Conservation (phyloP, 1,139 yeast species). For the Taphrina flavorubra region DNA sequence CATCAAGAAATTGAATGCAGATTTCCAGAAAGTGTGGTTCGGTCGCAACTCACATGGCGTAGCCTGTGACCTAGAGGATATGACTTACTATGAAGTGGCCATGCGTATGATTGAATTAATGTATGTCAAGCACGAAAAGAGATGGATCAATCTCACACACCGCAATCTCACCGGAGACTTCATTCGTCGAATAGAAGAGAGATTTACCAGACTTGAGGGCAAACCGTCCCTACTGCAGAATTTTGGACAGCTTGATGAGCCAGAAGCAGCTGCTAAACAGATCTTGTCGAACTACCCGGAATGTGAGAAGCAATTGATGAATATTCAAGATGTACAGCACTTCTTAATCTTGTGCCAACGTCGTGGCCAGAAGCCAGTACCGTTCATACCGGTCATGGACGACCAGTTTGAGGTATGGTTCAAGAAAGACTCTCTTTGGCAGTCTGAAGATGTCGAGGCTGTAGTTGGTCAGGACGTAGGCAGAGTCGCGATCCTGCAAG, state of each 20-base stretch:
- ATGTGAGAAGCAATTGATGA: constrained; percentile 80
- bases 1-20: constrained; percentile 82
- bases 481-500: constrained; percentile 96
- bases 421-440: constrained; percentile 99
- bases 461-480: constrained; percentile 96
- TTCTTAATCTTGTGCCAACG: constrained; percentile 83
- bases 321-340: constrained; percentile 93
- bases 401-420: constrained; percentile 93
- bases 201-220: constrained; percentile 67
- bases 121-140: constrained; percentile 75
- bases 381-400: constrained; percentile 93
- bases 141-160: constrained; percentile 89
- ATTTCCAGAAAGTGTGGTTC: constrained; percentile 98
- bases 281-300: constrained; percentile 72
- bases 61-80: constrained; percentile 74
- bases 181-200: constrained; percentile 94
- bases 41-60: constrained; percentile 72
- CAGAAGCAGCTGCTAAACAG: constrained; percentile 64
- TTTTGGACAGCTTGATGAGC: constrained; percentile 69
- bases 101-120: constrained; percentile 84
- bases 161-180: constrained; percentile 86
- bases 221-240: constrained; percentile 73
- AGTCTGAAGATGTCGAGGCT: constrained; percentile 94
- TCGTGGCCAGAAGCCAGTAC: constrained; percentile 95
- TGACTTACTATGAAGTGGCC: constrained; percentile 94